These are phyloP conservation scores for Brassica carinata DNA, from an alignment of 345 rosid genomes.

Conservation along the genomic window DNA sequence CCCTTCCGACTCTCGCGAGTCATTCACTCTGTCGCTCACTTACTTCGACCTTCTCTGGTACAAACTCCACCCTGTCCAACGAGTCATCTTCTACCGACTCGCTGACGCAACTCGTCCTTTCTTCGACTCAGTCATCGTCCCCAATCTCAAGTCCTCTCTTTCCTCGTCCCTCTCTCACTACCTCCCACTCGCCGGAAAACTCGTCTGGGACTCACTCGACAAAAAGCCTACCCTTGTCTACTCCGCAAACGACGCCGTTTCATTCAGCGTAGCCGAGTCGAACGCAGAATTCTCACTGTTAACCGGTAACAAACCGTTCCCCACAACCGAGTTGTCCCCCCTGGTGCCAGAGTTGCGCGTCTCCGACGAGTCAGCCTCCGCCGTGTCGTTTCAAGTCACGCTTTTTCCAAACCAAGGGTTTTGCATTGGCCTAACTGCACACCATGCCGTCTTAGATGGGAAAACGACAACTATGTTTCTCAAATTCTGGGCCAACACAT, in stretches of 20 bases:
- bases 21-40: slow-evolving; percentile 41
- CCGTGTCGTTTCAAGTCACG: slow-evolving; percentile 41
- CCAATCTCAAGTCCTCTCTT: slow-evolving; percentile 43
- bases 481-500: slow-evolving; percentile 15
- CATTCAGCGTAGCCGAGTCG: slow-evolving; percentile 45
- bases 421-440: slow-evolving; percentile 37
- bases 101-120: slow-evolving; percentile 20
- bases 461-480: slow-evolving; percentile 31
- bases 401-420: slow-evolving; percentile 48
- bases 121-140: slow-evolving; percentile 45
- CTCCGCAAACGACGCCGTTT: slow-evolving; percentile 40
- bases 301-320: slow-evolving; percentile 18
- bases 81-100: slow-evolving; percentile 46
- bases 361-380: slow-evolving; percentile 33
- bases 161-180: slow-evolving; percentile 43
- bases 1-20: slow-evolving; percentile 32
- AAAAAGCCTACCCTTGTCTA: slow-evolving; percentile 23
- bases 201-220: slow-evolving; percentile 35
- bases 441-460: slow-evolving; percentile 36
- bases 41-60: slow-evolving; percentile 40
- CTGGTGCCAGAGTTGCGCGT: slow-evolving; percentile 34
- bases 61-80: slow-evolving; percentile 33
- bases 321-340: slow-evolving; percentile 30
- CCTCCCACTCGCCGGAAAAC: slow-evolving; percentile 49
- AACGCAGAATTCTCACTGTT: slow-evolving; percentile 35